Evolutionary conservation across 805 yeast genomes (phyloP).

Genomic region (Phaffomyces antillensis): DNA sequence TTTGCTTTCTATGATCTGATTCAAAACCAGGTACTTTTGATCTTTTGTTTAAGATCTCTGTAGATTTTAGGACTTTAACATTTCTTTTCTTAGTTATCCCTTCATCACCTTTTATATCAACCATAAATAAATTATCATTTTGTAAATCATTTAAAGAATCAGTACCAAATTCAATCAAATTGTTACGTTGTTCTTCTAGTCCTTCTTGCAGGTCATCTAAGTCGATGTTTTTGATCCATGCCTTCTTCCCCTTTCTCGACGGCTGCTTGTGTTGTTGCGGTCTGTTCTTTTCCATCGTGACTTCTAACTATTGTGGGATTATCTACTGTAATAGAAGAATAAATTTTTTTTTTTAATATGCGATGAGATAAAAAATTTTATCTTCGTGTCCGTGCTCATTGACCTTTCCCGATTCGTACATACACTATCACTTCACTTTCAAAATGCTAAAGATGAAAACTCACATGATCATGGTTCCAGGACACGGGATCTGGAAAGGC

Average conservation of each 20-base stretch:
- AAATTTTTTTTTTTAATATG: not conserved
- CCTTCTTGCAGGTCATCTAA: conserved; percentile 69
- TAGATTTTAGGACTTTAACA: conserved; percentile 31
- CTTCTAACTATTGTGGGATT: not conserved
- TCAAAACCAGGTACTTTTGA: conserved; percentile 70
- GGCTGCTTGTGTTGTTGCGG: conserved; percentile 61
- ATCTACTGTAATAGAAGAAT: not conserved
- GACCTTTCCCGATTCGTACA: not conserved
- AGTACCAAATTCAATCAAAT: conserved; percentile 45
- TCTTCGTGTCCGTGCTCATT: not conserved
- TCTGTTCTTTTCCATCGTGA: conserved; percentile 32
- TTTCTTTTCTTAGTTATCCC: conserved; percentile 32
- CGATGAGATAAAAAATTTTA: not conserved
- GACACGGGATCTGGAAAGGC: conserved; percentile 56
- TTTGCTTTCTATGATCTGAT: conserved; percentile 25
- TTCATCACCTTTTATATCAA: conserved; percentile 63
- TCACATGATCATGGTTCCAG: conserved; percentile 44
- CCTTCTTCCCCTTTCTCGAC: conserved; percentile 86
- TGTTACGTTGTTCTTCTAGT: conserved; percentile 63
- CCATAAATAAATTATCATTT: conserved; percentile 45
- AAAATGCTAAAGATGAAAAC: not conserved
- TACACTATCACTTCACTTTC: too few relatives aligned
- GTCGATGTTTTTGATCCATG: conserved; percentile 92
- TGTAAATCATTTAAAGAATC: conserved; percentile 32
- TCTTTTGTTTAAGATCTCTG: conserved; percentile 52